Percentiles rank a stretch among this genome's conserved stretches.
These are phyloP conservation scores for Candida orba DNA, from an alignment of 805 yeast species.

Conservation along the genomic window DNA sequence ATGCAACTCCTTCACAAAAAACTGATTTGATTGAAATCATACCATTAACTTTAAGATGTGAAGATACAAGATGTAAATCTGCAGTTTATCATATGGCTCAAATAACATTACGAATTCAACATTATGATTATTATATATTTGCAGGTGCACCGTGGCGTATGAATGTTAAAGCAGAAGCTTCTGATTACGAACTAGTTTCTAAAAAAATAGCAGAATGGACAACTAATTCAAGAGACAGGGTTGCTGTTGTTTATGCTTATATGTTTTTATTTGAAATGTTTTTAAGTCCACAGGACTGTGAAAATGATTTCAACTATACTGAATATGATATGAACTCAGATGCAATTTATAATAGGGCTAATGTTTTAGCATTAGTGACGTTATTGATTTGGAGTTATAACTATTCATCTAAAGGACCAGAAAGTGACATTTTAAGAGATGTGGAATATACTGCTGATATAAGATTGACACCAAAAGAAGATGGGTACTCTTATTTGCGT, in stretches of 20 bases:
- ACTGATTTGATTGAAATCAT: constrained; percentile 12
- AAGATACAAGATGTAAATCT: constrained; percentile 48
- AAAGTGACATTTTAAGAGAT: constrained; percentile 25
- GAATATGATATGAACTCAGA: constrained; percentile 46
- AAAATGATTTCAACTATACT: constrained; percentile 32
- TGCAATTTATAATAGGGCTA: constrained; percentile 35
- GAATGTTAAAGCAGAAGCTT: constrained; percentile 52
- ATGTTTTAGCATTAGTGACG: constrained; percentile 26
- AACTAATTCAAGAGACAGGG: constrained; percentile 37
- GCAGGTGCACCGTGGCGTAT: constrained; percentile 81
- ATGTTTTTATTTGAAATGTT: constrained; percentile 56
- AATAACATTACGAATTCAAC: constrained; percentile 61
- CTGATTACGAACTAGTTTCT: constrained; percentile 42
- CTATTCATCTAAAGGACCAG: constrained; percentile 42
- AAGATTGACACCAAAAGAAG: constrained; percentile 33
- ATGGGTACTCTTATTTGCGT: constrained; percentile 42
- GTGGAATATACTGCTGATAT: constrained; percentile 14
- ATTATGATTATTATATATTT: constrained; percentile 69
- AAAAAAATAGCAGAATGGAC: constrained; percentile 49
- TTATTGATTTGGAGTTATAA: constrained; percentile 45
- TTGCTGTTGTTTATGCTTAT: constrained; percentile 54
- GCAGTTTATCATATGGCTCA: constrained; percentile 71
- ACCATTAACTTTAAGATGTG: constrained; percentile 18
- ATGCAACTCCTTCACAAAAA: constrained; percentile 16
- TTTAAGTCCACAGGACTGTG: constrained; percentile 42